phyloP scores from a whole-genome alignment of 306 rosid genomes.

The Pachyrhizus erosus region DNA sequence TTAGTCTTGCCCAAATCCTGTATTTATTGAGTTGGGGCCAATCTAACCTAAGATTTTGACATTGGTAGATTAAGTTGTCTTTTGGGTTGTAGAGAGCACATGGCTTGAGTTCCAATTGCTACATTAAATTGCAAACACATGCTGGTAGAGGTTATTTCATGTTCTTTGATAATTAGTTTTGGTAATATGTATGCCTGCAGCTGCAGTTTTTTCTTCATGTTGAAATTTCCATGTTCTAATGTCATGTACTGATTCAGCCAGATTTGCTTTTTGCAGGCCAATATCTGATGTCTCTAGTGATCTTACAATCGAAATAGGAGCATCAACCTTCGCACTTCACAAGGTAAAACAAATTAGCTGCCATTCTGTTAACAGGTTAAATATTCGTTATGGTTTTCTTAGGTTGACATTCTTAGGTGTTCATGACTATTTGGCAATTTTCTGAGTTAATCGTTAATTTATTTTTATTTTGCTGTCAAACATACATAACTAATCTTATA shows the following conservation, averaged over 20 bases:
- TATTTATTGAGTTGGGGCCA: constrained; percentile 61
- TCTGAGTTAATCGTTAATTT: neutral
- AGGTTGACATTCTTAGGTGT: neutral
- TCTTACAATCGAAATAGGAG: constrained; percentile 83
- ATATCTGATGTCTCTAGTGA: constrained; percentile 96
- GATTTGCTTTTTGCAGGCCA: constrained; percentile 73
- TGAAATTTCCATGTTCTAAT: constrained; percentile 38
- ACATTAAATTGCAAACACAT: constrained; percentile 31
- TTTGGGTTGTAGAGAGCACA: constrained; percentile 40
- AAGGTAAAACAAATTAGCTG: constrained; percentile 62
- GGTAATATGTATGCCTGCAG: constrained; percentile 48
- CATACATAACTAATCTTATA: neutral
- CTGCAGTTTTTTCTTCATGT: constrained; percentile 28
- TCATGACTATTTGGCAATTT: neutral
- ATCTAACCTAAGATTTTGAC: constrained; percentile 39
- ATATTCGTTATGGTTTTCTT: constrained; percentile 22
- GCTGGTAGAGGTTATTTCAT: constrained; percentile 41
- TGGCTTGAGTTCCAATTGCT: constrained; percentile 26
- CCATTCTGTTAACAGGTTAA: constrained; percentile 26
- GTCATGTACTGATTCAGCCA: constrained; percentile 40
- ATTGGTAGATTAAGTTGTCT: constrained; percentile 47
- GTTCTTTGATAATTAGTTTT: constrained; percentile 44
- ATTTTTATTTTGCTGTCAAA: neutral
- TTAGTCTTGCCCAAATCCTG: constrained; percentile 47
- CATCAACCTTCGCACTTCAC: constrained; percentile 89